Evolutionary conservation across 2,329 filamentous ascomycete genomes (phyloP).

Genomic region (Uncinocarpus reesii): DNA sequence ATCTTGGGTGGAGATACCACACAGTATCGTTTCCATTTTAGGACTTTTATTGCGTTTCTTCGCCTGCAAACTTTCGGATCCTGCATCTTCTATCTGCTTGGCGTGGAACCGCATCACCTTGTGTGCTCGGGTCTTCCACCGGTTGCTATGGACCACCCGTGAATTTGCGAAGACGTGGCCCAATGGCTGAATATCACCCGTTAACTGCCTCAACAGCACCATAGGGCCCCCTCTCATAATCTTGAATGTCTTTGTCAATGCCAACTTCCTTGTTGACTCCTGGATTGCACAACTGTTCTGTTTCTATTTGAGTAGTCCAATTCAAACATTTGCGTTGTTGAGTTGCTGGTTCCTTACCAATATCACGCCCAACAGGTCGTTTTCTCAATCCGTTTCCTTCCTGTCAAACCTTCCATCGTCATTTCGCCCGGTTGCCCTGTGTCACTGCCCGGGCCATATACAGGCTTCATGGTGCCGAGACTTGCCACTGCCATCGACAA

Average conservation of each 20-base stretch:
- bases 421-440: slow-evolving; percentile 9
- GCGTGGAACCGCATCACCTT: slow-evolving; percentile 10
- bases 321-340: slow-evolving; percentile 1
- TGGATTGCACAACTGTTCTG: neutral
- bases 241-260: neutral
- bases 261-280: neutral
- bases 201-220: slow-evolving; percentile 26
- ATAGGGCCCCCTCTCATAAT: neutral
- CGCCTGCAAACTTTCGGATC: neutral
- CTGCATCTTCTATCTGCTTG: slow-evolving; percentile 7
- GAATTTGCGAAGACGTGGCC: slow-evolving; percentile 33
- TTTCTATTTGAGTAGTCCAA: slow-evolving; percentile 7
- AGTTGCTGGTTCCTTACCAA: slow-evolving; percentile 1
- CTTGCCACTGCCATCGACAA: slow-evolving; percentile 14
- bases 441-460: slow-evolving; percentile 12
- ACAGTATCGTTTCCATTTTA: slow-evolving; percentile 7
- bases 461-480: slow-evolving; percentile 13
- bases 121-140: slow-evolving; percentile 4
- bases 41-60: slow-evolving; percentile 3
- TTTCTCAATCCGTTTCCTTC: slow-evolving; percentile 6
- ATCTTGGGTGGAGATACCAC: slow-evolving; percentile 7
- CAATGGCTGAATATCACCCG: slow-evolving; percentile 28
- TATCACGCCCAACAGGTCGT: slow-evolving; percentile 7
- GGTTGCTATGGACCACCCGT: slow-evolving; percentile 21
- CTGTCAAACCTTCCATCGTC: slow-evolving; percentile 9